A percentile compares a stretch with the other conserved stretches of the same genome.
Evolutionary conservation across 1,284 basidiomycete species (phyloP).

Genomic region (Tausonia pullulans): DNA sequence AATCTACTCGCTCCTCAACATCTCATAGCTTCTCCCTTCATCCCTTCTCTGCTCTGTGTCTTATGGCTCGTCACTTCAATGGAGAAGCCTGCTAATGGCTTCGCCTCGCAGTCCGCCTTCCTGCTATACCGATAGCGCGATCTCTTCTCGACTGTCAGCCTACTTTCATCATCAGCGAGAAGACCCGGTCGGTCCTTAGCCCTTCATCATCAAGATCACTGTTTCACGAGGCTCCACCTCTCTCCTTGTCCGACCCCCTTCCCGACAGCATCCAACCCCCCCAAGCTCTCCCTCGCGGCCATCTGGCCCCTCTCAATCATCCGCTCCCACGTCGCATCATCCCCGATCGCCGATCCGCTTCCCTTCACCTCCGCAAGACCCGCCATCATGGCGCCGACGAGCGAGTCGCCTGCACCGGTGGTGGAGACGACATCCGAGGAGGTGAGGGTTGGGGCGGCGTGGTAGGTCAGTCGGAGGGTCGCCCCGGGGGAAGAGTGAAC

Average conservation of each 20-base stretch:
- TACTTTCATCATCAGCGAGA: too few species aligned
- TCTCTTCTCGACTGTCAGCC: too few species aligned
- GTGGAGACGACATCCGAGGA: slow-evolving; percentile 51
- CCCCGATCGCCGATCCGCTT: neutral
- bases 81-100: too few species aligned
- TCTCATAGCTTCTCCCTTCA: too few species aligned
- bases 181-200: too few species aligned
- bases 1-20: too few species aligned
- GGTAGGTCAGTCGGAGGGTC: slow-evolving; percentile 51
- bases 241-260: neutral
- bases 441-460: slow-evolving; percentile 45
- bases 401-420: slow-evolving; percentile 82
- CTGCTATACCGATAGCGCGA: too few species aligned
- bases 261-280: neutral
- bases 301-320: slow-evolving; percentile 8
- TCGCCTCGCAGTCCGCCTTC: too few species aligned
- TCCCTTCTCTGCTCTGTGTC: too few species aligned
- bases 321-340: neutral
- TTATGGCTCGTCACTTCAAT: too few species aligned
- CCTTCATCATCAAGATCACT: too few species aligned
- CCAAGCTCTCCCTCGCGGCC: slow-evolving; percentile 11
- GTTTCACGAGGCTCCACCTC: neutral
- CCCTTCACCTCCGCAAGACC: slow-evolving; percentile 21
- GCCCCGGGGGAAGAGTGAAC: slow-evolving; percentile 38
- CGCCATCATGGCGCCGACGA: slow-evolving; percentile 57